Base-by-base conservation (phyloP, 225 moss, liverwort and hornwort genomes). In the Lunularia cruciata region DNA sequence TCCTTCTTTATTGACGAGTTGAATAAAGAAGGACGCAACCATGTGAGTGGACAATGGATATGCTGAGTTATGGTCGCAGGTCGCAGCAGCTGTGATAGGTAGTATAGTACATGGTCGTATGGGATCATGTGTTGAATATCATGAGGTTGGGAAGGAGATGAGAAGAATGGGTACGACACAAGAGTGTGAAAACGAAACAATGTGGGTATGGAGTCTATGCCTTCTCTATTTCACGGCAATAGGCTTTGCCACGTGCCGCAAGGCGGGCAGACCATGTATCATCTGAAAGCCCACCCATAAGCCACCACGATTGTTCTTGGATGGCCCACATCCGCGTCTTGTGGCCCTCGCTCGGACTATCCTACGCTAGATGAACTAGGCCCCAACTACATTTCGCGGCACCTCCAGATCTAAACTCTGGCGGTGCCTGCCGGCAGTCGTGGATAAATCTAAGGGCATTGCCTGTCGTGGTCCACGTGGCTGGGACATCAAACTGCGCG, bases 271-370 rank as follows among this genome's bases (percentile, higher is more conserved):
- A n/a, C 16, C 52, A 52, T 52, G 20, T 52, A 52, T 57, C 57
- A 57, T 57, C 28, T 31, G 14, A 27, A 7, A 57, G 57, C 20
- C 51, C 51, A 57, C 30, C 57, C 30, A 57, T 31, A 57, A 30
- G 57, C 57, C 57, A 57, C 57, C 30, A 57, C 57, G 57, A 57
- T 33, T 33, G 32, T 57, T 57, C 16, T 14, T 33, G 8, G 16
- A 30, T 57, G 51, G 51, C 20, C 51, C 51, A 51, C 51, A 15
- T 3, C 57, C 57, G 57, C 30, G 26, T 31, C 57, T 31, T 5
- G n/a, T 30, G 57, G 57, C 28, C 16, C 28, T 33, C n/a, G 28
- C 57, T 33, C n/a, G 28, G 28, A 51, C 51, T 20, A 51, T 18
- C 20, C 51, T 51, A 25, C 8, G 22, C 57, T 30, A 57, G 57